These are phyloP conservation scores for Aspergillus tanneri DNA, from an alignment of 2,329 filamentous ascomycete genomes.

Conservation along the genomic window DNA sequence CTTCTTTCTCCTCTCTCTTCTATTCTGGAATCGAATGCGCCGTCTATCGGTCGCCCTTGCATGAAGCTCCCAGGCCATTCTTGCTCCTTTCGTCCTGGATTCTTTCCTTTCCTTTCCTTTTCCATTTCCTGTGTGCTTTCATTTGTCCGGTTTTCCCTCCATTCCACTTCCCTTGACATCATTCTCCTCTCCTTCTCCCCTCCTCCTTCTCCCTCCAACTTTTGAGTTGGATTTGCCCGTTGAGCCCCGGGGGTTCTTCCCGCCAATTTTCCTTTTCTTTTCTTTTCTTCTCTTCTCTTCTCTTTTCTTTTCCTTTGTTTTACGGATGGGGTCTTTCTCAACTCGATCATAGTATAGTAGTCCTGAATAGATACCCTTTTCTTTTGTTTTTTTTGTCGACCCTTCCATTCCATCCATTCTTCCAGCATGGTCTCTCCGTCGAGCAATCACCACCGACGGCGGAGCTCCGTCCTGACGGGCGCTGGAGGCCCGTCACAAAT, in stretches of 20 bases:
- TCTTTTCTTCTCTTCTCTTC: background rate
- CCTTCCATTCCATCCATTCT: background rate
- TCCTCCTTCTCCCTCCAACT: background rate
- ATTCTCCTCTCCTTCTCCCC: slow-evolving; percentile 7
- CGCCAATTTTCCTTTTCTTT: background rate
- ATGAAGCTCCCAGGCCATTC: slow-evolving; percentile 1
- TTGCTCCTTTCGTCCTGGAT: slow-evolving; percentile 8
- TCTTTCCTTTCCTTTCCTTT: slow-evolving; percentile 10
- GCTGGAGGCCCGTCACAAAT: slow-evolving; percentile 53
- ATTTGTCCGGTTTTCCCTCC: slow-evolving; percentile 5
- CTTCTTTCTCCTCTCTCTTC: background rate
- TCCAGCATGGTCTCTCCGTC: slow-evolving; percentile 36
- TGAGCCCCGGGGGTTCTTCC: background rate
- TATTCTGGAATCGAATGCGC: background rate
- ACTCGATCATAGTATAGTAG: no score
- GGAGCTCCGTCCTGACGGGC: slow-evolving; percentile 39
- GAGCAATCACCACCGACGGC: slow-evolving; percentile 39
- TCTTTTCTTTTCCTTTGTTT: background rate
- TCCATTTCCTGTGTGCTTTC: slow-evolving; percentile 1
- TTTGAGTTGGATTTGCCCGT: background rate
- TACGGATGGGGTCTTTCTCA: no score
- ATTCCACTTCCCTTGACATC: slow-evolving; percentile 8
- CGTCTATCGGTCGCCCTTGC: slow-evolving; percentile 8
- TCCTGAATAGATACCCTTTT: no score
- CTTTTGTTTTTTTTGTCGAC: slow-evolving; percentile 6